These are phyloP conservation scores for Solanum appendiculatum DNA, from an alignment of 257 asterid genomes.

Conservation along the genomic window DNA sequence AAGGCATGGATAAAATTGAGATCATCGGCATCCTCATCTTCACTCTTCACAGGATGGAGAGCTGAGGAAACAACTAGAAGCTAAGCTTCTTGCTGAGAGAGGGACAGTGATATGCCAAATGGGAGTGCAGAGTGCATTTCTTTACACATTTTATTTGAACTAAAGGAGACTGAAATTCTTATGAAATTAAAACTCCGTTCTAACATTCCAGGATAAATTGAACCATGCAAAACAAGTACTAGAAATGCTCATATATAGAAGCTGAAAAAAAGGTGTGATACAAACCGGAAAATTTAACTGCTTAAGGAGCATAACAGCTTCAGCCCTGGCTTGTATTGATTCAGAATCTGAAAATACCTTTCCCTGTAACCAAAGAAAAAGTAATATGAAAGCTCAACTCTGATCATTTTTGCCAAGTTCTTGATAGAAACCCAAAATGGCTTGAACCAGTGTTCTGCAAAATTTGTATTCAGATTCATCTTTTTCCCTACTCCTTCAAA, in stretches of 20 bases:
- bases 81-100: not conserved
- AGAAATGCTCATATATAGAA: not conserved
- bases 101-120: not conserved
- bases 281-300: constrained; percentile 89
- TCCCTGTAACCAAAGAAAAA: constrained; percentile 47
- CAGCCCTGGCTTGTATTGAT: constrained; percentile 96
- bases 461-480: not conserved
- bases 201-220: not conserved
- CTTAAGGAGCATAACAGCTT: constrained; percentile 98
- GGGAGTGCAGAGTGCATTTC: not conserved
- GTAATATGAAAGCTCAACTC: not conserved
- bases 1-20: constrained; percentile 9
- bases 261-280: constrained; percentile 9
- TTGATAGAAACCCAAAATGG: not conserved
- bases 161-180: not conserved
- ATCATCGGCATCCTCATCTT: not conserved
- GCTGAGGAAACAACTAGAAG: not conserved
- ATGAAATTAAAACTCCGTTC: not conserved
- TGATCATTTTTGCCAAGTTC: not conserved
- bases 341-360: constrained; percentile 94
- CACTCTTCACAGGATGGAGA: constrained; percentile 5
- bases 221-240: not conserved
- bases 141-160: not conserved
- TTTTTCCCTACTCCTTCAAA: not conserved
- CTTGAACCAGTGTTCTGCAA: not conserved